Conservation (phyloP, 1,139 yeast species). For the Nakaseomyces bracarensis region DNA sequence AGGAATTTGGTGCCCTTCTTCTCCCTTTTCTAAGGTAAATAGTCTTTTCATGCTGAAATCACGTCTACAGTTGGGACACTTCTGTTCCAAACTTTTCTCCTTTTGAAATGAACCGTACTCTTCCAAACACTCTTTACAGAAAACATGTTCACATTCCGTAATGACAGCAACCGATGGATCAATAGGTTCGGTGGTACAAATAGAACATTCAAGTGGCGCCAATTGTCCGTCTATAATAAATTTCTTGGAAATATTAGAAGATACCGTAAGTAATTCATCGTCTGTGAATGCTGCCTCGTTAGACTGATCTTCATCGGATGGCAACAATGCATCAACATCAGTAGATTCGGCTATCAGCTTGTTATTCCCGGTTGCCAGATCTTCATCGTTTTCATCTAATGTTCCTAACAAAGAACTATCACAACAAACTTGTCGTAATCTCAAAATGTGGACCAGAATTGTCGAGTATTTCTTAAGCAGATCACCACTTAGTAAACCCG, state of each 20-base stretch:
- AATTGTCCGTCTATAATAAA: conserved; percentile 31
- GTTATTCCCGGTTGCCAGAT: conserved; percentile 29
- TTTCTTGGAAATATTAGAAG: conserved; percentile 31
- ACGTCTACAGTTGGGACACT: conserved; percentile 54
- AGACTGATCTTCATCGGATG: conserved; percentile 5
- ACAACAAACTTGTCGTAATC: conserved; percentile 84
- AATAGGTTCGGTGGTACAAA: conserved; percentile 66
- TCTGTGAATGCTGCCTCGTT: conserved; percentile 12
- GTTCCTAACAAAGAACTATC: conserved; percentile 56
- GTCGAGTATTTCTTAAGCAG: conserved; percentile 68
- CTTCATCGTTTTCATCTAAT: conserved; percentile 34
- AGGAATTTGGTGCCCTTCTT: conserved; percentile 11
- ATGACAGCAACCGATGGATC: conserved; percentile 47
- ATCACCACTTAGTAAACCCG: conserved; percentile 57
- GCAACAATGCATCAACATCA: conserved; percentile 10
- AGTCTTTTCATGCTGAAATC: conserved; percentile 19
- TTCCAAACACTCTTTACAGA: conserved; percentile 65
- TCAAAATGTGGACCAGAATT: conserved; percentile 71
- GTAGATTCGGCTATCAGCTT: conserved; percentile 30
- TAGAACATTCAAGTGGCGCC: conserved; percentile 69
- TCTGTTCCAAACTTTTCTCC: conserved; percentile 21
- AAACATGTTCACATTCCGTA: conserved; percentile 76
- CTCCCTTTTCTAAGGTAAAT: conserved; percentile 16
- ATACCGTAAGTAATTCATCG: conserved; percentile 32
- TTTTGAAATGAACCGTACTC: conserved; percentile 50